Evolutionary conservation across 495 filamentous ascomycete genomes (phyloP), one percentile per base, ranked within the genome.

Genomic region (Hypoxylon lienhwacheense): DNA sequence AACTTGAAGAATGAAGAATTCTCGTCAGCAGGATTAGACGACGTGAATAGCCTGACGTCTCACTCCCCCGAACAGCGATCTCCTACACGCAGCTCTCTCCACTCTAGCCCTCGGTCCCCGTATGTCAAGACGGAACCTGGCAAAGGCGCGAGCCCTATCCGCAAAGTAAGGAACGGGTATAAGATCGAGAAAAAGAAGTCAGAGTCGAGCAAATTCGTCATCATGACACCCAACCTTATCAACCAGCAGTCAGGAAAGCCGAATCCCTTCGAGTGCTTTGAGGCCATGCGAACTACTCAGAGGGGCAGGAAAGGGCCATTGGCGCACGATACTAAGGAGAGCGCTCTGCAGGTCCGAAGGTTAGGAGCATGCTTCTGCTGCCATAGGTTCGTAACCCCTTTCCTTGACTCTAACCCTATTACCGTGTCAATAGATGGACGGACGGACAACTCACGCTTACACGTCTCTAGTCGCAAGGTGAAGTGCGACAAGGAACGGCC

Each of bases 341-440:
- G 62, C 41, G 74, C 75, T n/a, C 66, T 77, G 8, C 65, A 73
- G 14, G 72, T 78, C 7, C 66, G 75, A 7, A 72, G 75, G 28
- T 63, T 67, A 16, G 75, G 75, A 17, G 75, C 75, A 35, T 78
- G 75, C 52, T 78, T 78, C 58, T 73, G 73, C 66, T 78, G 74
- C 53, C 74, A 76, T 50, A 73, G 59, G 63, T 63, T 21, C 34
- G 55, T 59, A 20, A 44, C 26, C n/a, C n/a, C n/a, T n/a, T 16
- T 22, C 12, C n/a, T 41, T 47, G 47, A 24, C 43, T 41, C 25
- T 28, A 45, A 11, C 41, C 45, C 5, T 21, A 46, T 32, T 43
- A 31, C 21, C 51, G 36, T 42, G 42, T 35, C 20, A 48, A 47
- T 17, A 57, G 41, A 22, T 40, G 24, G 43, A 61, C 19, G 55